Evolutionary conservation across 1,284 basidiomycete species (phyloP).

Genomic region (Earliella scabrosa): DNA sequence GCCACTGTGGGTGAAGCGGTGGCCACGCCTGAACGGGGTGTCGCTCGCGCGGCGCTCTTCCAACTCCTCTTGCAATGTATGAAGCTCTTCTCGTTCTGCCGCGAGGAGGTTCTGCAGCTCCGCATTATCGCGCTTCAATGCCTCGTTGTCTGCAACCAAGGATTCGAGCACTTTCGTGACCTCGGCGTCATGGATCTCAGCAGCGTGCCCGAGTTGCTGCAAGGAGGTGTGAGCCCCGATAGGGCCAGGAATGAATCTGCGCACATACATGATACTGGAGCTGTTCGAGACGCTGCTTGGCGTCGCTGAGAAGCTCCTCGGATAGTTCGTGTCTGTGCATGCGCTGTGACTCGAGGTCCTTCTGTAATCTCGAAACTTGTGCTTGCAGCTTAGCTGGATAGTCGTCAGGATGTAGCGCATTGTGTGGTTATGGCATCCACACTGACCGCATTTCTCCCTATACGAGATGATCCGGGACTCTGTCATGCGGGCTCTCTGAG

Average conservation of each 20-base stretch:
- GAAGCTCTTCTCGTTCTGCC: slow-evolving; percentile 79
- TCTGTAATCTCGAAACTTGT: slow-evolving; percentile 67
- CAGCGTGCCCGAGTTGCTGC: slow-evolving; percentile 49
- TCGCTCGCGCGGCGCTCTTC: slow-evolving; percentile 68
- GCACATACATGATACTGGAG: slow-evolving; percentile 58
- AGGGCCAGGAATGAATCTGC: too few relatives aligned
- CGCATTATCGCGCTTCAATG: slow-evolving; percentile 78
- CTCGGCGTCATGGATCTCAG: slow-evolving; percentile 56
- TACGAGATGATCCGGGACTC: slow-evolving; percentile 68
- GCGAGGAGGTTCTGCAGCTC: slow-evolving; percentile 76
- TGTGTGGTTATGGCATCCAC: not conserved
- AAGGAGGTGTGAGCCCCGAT: too few relatives aligned
- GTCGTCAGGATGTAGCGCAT: not conserved
- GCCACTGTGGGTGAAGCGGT: slow-evolving; percentile 30
- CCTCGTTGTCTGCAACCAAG: slow-evolving; percentile 83
- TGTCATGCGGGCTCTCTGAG: slow-evolving; percentile 70
- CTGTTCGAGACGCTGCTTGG: slow-evolving; percentile 66
- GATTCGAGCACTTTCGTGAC: slow-evolving; percentile 76
- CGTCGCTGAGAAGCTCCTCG: slow-evolving; percentile 73
- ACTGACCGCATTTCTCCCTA: slow-evolving; percentile 59
- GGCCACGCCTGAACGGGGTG: slow-evolving; percentile 27
- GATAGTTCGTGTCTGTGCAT: slow-evolving; percentile 74
- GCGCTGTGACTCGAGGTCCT: slow-evolving; percentile 68
- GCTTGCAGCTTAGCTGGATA: slow-evolving; percentile 70
- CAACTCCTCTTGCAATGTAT: slow-evolving; percentile 70